Evolutionary conservation across 164 flowering plant species (phyloP), one percentile per base, ranked within the genome.

Genomic region (Tetracentron sinense): DNA sequence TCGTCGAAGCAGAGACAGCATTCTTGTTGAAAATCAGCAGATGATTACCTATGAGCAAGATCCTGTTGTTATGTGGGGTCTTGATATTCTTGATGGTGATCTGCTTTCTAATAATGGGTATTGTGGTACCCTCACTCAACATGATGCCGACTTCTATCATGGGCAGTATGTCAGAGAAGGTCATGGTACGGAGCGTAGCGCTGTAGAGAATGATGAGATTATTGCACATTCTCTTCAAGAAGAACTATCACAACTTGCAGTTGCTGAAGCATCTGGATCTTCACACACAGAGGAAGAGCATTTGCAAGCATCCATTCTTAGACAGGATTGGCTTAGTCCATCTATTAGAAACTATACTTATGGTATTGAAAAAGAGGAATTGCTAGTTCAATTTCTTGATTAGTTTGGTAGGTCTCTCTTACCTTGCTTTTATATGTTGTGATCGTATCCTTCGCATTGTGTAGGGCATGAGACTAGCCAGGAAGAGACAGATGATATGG

Each of bases 171-270:
- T 54, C 12, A 69, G 68, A 52, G 85, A 81, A 59, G 73, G 70
- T 56, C 72, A 62, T 66, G 74, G 64, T 29, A 52, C 63, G 2
- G 81, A 71, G n/a, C 62, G 35, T 66, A 66, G 62, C 58, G 72
- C 56, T 68, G 63, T 83, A 19, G 83, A 78, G 64, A 72, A 78
- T 71, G 96, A 86, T 75, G 89, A 83, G 75, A 74, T 78, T 42
- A 64, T 83, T 69, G 88, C 87, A 14, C 85, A 75, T 69, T 66
- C 90, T 70, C 88, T 92, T 65, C 88, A 85, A 71, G 89, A 85
- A 78, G 83, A 89, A 69, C 64, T 87, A 42, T 83, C 88, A 35
- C 85, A 78, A 20, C 85, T 89, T 64, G 78, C 92, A 60, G 79
- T 87, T 51, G 76, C 54, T 23, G 94, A 87, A 66, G 76, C 75